Conservation (phyloP, 108 stramenopile species). For the Cyclotella distinguenda region DNA sequence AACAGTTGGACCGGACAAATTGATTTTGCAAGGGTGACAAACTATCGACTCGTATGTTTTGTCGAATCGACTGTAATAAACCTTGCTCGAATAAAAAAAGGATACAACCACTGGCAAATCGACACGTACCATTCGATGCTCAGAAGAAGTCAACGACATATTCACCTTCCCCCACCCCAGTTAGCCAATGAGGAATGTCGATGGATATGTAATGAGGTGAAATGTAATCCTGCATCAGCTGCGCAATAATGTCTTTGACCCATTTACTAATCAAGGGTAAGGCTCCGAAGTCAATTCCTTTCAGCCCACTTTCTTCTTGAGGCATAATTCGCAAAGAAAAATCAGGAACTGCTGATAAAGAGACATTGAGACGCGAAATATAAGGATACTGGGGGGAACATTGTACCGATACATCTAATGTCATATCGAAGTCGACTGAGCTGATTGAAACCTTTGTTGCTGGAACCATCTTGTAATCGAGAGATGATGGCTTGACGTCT, state of each 20-base stretch:
- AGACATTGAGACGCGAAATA: constrained; percentile 39
- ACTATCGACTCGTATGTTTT: neutral
- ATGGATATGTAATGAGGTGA: constrained; percentile 41
- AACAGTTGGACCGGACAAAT: neutral
- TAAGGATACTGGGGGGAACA: constrained; percentile 34
- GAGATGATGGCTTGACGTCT: constrained; percentile 42
- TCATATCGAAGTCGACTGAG: constrained; percentile 28
- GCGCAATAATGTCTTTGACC: constrained; percentile 34
- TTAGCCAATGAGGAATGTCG: constrained; percentile 35
- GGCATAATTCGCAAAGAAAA: constrained; percentile 38
- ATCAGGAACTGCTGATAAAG: constrained; percentile 36
- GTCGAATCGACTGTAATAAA: too few relatives aligned
- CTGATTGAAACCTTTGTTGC: constrained; percentile 42
- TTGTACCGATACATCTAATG: constrained; percentile 32
- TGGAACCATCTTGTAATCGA: constrained; percentile 46
- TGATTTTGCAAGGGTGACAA: neutral
- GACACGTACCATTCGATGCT: too few relatives aligned
- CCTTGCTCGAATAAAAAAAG: too few relatives aligned
- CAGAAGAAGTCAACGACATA: constrained; percentile 1
- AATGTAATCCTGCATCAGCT: constrained; percentile 30
- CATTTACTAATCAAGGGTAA: constrained; percentile 44
- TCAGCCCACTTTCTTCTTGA: constrained; percentile 44
- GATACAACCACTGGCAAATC: too few relatives aligned
- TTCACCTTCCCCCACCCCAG: constrained; percentile 2
- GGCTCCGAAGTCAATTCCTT: constrained; percentile 53